Conservation (phyloP, 371 early-diverging fungal species). For the Mortierella sp. region DNA sequence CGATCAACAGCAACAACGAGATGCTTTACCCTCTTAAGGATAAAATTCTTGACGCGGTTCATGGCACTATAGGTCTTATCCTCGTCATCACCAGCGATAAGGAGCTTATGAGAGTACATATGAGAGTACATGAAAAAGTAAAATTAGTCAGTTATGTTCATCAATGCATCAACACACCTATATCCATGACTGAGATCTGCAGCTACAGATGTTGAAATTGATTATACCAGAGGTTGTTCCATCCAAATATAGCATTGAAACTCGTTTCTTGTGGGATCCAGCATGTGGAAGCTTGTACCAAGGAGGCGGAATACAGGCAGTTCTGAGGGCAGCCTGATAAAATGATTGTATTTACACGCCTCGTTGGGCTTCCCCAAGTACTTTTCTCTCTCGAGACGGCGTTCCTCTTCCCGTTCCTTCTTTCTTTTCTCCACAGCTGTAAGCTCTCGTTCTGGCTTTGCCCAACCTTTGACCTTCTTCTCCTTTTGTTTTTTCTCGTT, state of each 20-base stretch:
- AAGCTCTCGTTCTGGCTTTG: slow-evolving; percentile 43
- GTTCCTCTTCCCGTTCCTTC: slow-evolving; percentile 10
- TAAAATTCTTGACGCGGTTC: slow-evolving; percentile 41
- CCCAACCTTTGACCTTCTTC: slow-evolving; percentile 37
- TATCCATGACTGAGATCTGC: neutral
- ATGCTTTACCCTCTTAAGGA: slow-evolving; percentile 29
- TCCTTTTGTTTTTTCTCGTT: slow-evolving; percentile 19
- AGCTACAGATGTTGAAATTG: neutral
- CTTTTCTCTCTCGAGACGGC: slow-evolving; percentile 10
- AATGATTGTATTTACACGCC: slow-evolving; percentile 14
- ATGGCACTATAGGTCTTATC: slow-evolving; percentile 14
- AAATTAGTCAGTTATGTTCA: neutral
- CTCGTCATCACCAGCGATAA: slow-evolving; percentile 29
- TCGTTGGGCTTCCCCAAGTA: slow-evolving; percentile 23
- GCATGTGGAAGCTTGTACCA: slow-evolving; percentile 20
- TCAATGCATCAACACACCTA: neutral
- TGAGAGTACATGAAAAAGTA: neutral
- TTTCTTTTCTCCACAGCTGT: slow-evolving; percentile 35
- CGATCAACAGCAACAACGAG: neutral
- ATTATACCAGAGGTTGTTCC: slow-evolving; percentile 13
- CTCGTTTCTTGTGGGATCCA: slow-evolving; percentile 28
- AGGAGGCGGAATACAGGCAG: slow-evolving; percentile 15
- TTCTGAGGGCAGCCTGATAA: slow-evolving; percentile 29
- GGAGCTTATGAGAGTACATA: neutral
- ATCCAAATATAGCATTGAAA: slow-evolving; percentile 45